Evolutionary conservation across 495 filamentous ascomycete species (phyloP).

Genomic region (Acidomyces sp.): DNA sequence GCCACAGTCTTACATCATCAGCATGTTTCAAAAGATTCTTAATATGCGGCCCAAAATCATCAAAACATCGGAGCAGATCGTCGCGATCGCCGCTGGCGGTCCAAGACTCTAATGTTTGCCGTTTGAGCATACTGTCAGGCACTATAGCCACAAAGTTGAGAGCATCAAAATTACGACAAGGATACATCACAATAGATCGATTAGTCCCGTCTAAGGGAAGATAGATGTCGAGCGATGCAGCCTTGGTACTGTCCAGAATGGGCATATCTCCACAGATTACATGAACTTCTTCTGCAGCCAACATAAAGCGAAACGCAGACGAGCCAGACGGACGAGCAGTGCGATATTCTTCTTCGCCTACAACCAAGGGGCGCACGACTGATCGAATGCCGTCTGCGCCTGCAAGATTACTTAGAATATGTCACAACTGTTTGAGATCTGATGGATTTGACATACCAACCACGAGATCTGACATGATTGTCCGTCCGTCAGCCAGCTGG

Average conservation of each 20-base stretch:
- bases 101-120: background rate
- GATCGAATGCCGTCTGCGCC: slow-evolving; percentile 1
- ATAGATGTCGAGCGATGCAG: background rate
- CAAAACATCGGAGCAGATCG: background rate
- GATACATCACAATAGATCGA: background rate
- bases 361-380: background rate
- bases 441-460: too few relatives aligned
- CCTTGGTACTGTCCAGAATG: background rate
- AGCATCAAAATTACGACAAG: background rate
- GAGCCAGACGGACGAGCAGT: background rate
- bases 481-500: slow-evolving; percentile 5
- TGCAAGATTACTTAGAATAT: too few relatives aligned
- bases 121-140: background rate
- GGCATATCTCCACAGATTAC: background rate
- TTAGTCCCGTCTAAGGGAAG: background rate
- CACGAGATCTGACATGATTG: slow-evolving; percentile 2
- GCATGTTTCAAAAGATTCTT: too few relatives aligned
- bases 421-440: too few relatives aligned
- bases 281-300: background rate
- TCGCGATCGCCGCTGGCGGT: background rate
- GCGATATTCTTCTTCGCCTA: slow-evolving; percentile 1
- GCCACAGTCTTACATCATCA: too few relatives aligned
- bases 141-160: background rate
- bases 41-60: background rate
- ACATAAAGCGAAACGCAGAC: background rate